Conservation (phyloP, 2,329 filamentous ascomycete genomes). For the Scopulariopsis brevicaulis region DNA sequence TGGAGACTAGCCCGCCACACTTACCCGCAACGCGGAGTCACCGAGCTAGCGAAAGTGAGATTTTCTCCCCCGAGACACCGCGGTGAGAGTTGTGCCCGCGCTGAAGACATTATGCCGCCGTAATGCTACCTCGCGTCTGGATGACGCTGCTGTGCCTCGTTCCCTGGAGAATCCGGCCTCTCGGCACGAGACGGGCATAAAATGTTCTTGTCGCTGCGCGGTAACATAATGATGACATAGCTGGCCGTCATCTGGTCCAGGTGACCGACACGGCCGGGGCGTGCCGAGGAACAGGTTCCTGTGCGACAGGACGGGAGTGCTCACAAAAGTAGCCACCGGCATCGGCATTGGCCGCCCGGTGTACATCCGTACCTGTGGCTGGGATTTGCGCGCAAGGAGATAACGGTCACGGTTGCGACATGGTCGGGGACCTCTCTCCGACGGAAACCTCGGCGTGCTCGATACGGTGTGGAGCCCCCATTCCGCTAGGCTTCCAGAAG, state of each 20-base stretch:
- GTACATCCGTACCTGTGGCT: background rate
- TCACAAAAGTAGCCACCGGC: too few species aligned
- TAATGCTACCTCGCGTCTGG: background rate
- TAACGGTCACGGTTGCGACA: background rate
- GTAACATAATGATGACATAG: background rate
- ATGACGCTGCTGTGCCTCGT: background rate
- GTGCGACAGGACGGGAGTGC: background rate
- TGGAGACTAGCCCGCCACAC: too few species aligned
- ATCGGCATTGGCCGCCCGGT: background rate
- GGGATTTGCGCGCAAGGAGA: background rate
- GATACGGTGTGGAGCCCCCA: background rate
- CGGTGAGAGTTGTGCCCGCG: too few species aligned
- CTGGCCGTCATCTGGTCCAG: background rate
- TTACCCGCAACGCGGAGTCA: background rate
- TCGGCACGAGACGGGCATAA: background rate
- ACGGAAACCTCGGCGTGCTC: background rate
- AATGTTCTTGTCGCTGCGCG: background rate
- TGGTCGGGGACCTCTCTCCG: background rate
- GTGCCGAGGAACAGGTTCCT: background rate
- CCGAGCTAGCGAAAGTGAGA: too few species aligned
- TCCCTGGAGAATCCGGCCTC: background rate
- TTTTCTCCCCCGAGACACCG: too few species aligned
- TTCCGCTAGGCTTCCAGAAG: background rate
- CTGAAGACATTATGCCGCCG: too few species aligned
- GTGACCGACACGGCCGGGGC: too few species aligned